Conservation (phyloP, 352 stramenopile genomes). For the Blastocystis sp. region DNA sequence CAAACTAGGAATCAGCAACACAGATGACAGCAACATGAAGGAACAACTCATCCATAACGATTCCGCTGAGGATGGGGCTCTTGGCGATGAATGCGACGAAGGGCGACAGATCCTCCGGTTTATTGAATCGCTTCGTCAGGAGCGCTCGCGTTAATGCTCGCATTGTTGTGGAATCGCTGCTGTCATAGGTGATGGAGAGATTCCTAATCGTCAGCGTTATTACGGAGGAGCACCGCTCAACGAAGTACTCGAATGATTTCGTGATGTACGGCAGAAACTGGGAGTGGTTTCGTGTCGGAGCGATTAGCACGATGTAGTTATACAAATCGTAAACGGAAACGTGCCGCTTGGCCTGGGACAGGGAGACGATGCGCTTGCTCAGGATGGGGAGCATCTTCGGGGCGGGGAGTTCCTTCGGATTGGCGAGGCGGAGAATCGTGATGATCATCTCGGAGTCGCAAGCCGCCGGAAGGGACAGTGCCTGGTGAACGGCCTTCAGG, state of each 20-base stretch:
- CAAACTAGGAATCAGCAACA: slow-evolving; percentile 14
- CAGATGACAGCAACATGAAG: background rate
- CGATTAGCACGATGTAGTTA: slow-evolving; percentile 42
- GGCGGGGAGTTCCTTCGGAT: background rate
- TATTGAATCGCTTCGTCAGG: background rate
- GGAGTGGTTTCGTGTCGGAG: slow-evolving; percentile 3
- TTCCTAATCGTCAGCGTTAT: background rate
- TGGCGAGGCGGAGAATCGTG: slow-evolving; percentile 7
- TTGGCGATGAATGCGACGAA: slow-evolving; percentile 5
- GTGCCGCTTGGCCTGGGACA: slow-evolving; percentile 1
- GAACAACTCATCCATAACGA: slow-evolving; percentile 41
- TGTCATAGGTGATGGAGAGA: slow-evolving; percentile 23
- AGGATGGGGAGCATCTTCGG: background rate
- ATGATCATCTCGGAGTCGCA: slow-evolving; percentile 38
- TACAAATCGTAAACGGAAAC: slow-evolving; percentile 59
- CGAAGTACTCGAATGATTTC: slow-evolving; percentile 27
- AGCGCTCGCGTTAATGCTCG: slow-evolving; percentile 6
- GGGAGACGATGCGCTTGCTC: background rate
- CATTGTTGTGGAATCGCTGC: background rate
- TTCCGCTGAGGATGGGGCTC: background rate
- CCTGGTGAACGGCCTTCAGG: background rate
- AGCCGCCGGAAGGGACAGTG: background rate
- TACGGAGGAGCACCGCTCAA: background rate
- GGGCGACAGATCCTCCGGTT: background rate
- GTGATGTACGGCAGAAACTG: background rate